These are phyloP conservation scores for Cordyceps cateniannulata DNA, from an alignment of 2,329 filamentous ascomycete species.

Conservation along the genomic window DNA sequence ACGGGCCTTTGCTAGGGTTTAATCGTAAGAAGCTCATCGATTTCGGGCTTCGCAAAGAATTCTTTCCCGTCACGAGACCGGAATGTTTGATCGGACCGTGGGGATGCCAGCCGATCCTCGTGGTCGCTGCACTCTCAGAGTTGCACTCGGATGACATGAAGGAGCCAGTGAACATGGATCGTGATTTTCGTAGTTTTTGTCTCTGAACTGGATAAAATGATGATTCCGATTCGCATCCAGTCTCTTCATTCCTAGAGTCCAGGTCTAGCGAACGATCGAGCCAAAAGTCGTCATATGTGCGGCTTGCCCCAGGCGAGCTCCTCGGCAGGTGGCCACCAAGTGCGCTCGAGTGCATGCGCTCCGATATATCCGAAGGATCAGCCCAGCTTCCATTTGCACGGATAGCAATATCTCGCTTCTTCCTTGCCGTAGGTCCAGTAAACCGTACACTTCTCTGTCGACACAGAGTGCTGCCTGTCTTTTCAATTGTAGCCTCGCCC, in stretches of 20 bases:
- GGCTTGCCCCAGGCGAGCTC: neutral
- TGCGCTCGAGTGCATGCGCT: neutral
- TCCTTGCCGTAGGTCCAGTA: constrained; percentile 28
- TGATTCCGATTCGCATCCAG: neutral
- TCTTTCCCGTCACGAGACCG: neutral
- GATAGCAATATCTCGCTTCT: constrained; percentile 23
- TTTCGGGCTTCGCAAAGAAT: constrained; percentile 38
- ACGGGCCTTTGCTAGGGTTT: neutral
- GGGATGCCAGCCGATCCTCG: neutral
- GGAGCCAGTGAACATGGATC: constrained; percentile 43
- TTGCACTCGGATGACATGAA: constrained; percentile 12
- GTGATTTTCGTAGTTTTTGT: constrained; percentile 37
- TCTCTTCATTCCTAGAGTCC: neutral
- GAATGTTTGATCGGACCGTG: neutral
- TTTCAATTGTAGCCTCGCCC: constrained; percentile 17
- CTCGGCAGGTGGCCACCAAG: neutral
- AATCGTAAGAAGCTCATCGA: constrained; percentile 48
- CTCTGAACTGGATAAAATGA: neutral
- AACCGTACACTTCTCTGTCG: constrained; percentile 53
- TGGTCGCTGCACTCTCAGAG: neutral
- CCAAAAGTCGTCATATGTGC: neutral
- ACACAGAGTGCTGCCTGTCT: constrained; percentile 21
- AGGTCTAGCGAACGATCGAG: constrained; percentile 1
- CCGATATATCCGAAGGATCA: neutral
- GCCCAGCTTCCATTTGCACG: constrained; percentile 21